phyloP scores from a whole-genome alignment of 495 filamentous ascomycete species.

The Aspergillus cristatus region DNA sequence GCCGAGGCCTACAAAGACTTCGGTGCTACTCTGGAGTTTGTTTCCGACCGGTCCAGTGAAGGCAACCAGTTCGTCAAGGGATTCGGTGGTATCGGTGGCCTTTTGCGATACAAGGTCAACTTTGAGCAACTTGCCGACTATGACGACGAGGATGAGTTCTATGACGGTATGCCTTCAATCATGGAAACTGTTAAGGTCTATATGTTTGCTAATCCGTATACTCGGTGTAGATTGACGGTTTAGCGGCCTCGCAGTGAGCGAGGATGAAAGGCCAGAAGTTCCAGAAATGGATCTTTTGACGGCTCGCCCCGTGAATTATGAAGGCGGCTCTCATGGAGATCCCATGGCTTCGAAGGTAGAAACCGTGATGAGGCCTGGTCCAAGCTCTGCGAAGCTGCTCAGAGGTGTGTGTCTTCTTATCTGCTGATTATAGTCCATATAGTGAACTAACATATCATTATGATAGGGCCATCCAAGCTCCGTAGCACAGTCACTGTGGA shows the following conservation, averaged over 20 bases:
- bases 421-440: too few species aligned
- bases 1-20: slow-evolving; percentile 97
- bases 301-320: slow-evolving; percentile 42
- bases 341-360: slow-evolving; percentile 26
- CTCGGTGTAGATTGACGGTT: slow-evolving; percentile 73
- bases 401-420: slow-evolving; percentile 20
- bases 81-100: slow-evolving; percentile 94
- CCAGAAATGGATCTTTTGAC: slow-evolving; percentile 52
- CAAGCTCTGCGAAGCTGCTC: slow-evolving; percentile 28
- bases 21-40: slow-evolving; percentile 92
- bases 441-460: not conserved
- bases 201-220: slow-evolving; percentile 10
- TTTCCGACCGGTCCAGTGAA: slow-evolving; percentile 91
- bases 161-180: slow-evolving; percentile 72
- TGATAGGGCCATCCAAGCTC: slow-evolving; percentile 40
- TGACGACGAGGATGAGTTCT: slow-evolving; percentile 97
- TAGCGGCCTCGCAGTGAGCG: slow-evolving; percentile 79
- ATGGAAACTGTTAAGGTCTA: slow-evolving; percentile 1
- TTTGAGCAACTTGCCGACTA: slow-evolving; percentile 96
- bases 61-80: slow-evolving; percentile 99
- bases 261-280: slow-evolving; percentile 73
- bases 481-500: slow-evolving; percentile 22
- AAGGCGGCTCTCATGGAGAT: slow-evolving; percentile 28
- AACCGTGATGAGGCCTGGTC: slow-evolving; percentile 20
- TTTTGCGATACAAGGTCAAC: slow-evolving; percentile 98